A percentile compares a stretch with the other conserved stretches of the same genome.
Conservation (phyloP, 345 rosid species). For the Xanthoceras sorbifolium region DNA sequence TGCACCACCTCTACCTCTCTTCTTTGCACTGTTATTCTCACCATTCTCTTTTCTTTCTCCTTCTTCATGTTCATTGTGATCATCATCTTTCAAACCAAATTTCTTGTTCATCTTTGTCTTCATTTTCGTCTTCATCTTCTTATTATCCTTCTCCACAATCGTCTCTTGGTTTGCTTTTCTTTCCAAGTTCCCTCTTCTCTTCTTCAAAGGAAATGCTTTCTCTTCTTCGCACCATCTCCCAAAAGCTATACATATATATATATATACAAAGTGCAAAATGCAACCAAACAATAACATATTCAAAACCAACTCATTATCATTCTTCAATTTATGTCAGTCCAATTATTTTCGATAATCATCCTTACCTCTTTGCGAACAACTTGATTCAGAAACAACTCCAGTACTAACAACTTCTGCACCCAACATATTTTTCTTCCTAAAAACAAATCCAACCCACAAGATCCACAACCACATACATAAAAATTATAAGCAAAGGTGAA, state of each 20-base stretch:
- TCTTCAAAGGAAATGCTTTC: constrained; percentile 54
- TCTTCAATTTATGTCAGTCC: not conserved
- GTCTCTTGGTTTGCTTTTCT: constrained; percentile 19
- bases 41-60: constrained; percentile 26
- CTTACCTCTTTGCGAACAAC: constrained; percentile 53
- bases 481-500: constrained; percentile 5
- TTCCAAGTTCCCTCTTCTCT: constrained; percentile 52
- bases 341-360: not conserved
- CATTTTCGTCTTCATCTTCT: constrained; percentile 29
- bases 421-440: constrained; percentile 34
- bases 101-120: constrained; percentile 51
- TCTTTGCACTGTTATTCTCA: constrained; percentile 28
- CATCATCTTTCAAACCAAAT: constrained; percentile 9
- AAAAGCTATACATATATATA: constrained; percentile 27
- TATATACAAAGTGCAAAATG: not conserved
- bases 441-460: constrained; percentile 30
- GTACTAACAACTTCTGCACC: constrained; percentile 35
- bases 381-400: constrained; percentile 29
- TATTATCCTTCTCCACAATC: constrained; percentile 25
- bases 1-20: constrained; percentile 53
- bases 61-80: constrained; percentile 15
- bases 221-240: constrained; percentile 50
- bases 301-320: not conserved
- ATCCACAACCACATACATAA: constrained; percentile 30
- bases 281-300: constrained; percentile 25